Conservation (phyloP, 495 filamentous ascomycete species). For the Neohortaea acidophila region DNA sequence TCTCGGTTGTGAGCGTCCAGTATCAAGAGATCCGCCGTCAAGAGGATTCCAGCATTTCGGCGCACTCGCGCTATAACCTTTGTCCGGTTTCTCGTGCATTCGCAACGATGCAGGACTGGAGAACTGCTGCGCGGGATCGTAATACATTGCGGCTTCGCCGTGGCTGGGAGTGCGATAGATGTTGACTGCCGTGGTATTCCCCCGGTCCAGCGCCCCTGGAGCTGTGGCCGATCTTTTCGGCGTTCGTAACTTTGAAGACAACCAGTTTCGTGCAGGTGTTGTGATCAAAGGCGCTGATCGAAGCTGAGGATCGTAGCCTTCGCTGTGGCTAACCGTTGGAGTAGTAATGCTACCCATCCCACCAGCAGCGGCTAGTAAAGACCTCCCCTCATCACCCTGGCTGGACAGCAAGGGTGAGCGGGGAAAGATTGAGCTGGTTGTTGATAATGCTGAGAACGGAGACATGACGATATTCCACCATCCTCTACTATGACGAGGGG, state of each 20-base stretch:
- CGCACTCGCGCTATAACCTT: background rate
- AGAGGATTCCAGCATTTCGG: too few species aligned
- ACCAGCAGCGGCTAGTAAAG: constrained; percentile 4
- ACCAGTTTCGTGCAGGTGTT: constrained; percentile 7
- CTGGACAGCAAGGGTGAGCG: constrained; percentile 1
- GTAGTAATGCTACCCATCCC: constrained; percentile 1
- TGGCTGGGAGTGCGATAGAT: constrained; percentile 15
- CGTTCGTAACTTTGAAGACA: constrained; percentile 21
- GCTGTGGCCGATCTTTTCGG: constrained; percentile 12
- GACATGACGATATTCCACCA: constrained; percentile 86
- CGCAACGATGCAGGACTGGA: constrained; percentile 1
- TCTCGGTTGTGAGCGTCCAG: too few species aligned
- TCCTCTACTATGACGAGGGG: constrained; percentile 49
- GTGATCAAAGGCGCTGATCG: constrained; percentile 18
- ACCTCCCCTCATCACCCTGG: constrained; percentile 1
- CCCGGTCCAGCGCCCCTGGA: constrained; percentile 9
- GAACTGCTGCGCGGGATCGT: constrained; percentile 6
- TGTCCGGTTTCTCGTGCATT: background rate
- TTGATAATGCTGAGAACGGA: constrained; percentile 36
- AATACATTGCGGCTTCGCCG: constrained; percentile 12
- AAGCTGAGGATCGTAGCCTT: constrained; percentile 3
- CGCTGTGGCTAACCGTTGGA: constrained; percentile 6
- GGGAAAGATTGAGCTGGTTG: constrained; percentile 3
- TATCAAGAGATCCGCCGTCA: too few species aligned
- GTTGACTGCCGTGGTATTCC: constrained; percentile 2